These are phyloP conservation scores for Hebeloma cylindrosporum DNA, from an alignment of 768 basidiomycete species.

Conservation along the genomic window DNA sequence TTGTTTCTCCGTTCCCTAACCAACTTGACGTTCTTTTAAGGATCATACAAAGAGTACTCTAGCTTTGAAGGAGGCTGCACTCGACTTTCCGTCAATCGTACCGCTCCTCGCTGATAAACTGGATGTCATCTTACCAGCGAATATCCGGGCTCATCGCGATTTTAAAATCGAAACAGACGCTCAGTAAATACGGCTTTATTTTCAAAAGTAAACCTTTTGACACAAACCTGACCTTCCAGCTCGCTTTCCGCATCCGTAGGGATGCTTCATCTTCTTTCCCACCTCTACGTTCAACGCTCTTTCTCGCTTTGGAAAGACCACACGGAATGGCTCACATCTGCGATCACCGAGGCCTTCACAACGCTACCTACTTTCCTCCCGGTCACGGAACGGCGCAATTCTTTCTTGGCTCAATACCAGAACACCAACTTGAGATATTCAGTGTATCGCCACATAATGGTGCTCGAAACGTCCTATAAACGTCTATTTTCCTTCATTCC, in stretches of 20 bases:
- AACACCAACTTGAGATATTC: constrained; percentile 45
- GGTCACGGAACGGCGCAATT: constrained; percentile 29
- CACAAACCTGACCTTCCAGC: constrained; percentile 23
- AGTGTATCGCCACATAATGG: constrained; percentile 73
- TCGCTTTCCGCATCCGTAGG: constrained; percentile 41
- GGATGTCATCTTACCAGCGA: constrained; percentile 60
- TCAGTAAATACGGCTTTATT: too few relatives aligned
- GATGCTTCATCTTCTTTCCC: constrained; percentile 76
- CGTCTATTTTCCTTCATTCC: constrained; percentile 75
- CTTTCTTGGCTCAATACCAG: constrained; percentile 41
- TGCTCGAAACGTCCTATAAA: constrained; percentile 63
- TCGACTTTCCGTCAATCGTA: constrained; percentile 77
- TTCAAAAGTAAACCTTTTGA: neutral
- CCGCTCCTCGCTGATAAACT: constrained; percentile 85
- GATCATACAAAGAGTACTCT: constrained; percentile 58
- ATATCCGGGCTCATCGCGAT: constrained; percentile 57
- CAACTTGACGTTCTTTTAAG: constrained; percentile 28
- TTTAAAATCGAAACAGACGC: constrained; percentile 72
- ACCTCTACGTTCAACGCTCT: constrained; percentile 84
- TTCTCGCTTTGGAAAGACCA: constrained; percentile 80
- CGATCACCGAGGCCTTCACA: constrained; percentile 46
- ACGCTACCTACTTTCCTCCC: constrained; percentile 37
- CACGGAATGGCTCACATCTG: constrained; percentile 68
- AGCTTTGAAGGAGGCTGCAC: constrained; percentile 72
- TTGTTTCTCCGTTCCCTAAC: neutral